These are phyloP conservation scores for Diaporthe batatas DNA, from an alignment of 2,329 filamentous ascomycete species.

Conservation along the genomic window DNA sequence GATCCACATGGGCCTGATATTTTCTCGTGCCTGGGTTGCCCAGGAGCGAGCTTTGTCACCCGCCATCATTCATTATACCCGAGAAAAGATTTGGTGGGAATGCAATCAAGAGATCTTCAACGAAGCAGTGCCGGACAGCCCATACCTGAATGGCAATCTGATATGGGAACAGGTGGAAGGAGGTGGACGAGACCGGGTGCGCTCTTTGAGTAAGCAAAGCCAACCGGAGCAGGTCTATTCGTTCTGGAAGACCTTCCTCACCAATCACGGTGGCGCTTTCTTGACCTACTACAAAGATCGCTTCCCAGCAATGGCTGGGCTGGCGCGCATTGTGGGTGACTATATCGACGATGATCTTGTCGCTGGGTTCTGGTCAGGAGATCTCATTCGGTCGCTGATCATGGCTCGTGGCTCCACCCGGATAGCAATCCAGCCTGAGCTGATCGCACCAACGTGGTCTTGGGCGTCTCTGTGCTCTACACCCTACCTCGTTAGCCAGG, in stretches of 20 bases:
- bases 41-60: constrained; percentile 7
- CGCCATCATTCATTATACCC: not conserved
- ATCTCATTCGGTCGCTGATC: not conserved
- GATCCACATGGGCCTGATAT: not conserved
- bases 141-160: not conserved
- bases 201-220: not conserved
- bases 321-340: not conserved
- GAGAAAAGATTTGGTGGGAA: constrained; percentile 3
- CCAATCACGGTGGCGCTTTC: not conserved
- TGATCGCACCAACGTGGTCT: constrained; percentile 5
- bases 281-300: not conserved
- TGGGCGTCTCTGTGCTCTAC: not conserved
- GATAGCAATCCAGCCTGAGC: not conserved
- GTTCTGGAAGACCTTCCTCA: not conserved
- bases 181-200: not conserved
- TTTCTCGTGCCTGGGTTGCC: not conserved
- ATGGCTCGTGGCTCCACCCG: not conserved
- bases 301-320: not conserved
- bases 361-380: constrained; percentile 7
- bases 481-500: too few species aligned
- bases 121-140: not conserved
- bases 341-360: not conserved
- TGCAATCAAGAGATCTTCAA: not conserved
- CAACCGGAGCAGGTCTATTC: not conserved
- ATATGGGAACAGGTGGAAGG: not conserved